Percentiles rank a stretch among this genome's conserved stretches.
These are phyloP conservation scores for Fusarium floridanum DNA, from an alignment of 2,329 filamentous ascomycete species.

Conservation along the genomic window DNA sequence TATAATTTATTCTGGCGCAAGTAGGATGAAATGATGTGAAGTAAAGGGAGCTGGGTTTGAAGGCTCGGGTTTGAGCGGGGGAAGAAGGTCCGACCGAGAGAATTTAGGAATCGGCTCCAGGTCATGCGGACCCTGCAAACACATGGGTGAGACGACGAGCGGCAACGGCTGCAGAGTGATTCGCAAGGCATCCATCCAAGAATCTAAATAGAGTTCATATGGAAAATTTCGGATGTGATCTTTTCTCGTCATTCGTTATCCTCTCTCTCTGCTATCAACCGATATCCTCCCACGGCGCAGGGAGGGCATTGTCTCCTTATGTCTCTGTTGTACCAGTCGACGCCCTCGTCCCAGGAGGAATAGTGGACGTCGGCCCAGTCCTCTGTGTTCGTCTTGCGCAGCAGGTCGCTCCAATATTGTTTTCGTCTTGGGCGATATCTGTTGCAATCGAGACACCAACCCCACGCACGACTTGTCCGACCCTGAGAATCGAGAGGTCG, in stretches of 20 bases:
- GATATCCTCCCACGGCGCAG: conserved; percentile 21
- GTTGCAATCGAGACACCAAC: conserved; percentile 43
- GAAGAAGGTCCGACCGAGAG: background rate
- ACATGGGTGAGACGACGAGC: background rate
- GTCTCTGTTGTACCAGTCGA: conserved; percentile 31
- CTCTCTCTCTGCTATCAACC: background rate
- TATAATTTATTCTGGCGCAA: background rate
- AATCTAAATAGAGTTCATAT: background rate
- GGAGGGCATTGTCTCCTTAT: conserved; percentile 37
- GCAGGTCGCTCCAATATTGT: conserved; percentile 34
- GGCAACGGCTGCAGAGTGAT: background rate
- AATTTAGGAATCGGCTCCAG: conserved; percentile 2
- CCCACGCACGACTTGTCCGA: conserved; percentile 25
- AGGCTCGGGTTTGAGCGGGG: background rate
- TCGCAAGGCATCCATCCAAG: background rate
- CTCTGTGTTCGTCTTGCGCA: background rate
- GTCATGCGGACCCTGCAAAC: background rate
- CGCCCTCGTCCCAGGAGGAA: conserved; percentile 14
- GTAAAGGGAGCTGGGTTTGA: background rate
- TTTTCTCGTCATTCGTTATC: background rate
- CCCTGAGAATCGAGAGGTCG: conserved; percentile 30
- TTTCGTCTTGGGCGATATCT: conserved; percentile 37
- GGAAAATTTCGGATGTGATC: background rate
- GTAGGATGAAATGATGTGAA: background rate
- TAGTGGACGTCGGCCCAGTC: conserved; percentile 21